phyloP scores from a whole-genome alignment of 176 grass and related monocot species.

The Bolboschoenus planiculmis region DNA sequence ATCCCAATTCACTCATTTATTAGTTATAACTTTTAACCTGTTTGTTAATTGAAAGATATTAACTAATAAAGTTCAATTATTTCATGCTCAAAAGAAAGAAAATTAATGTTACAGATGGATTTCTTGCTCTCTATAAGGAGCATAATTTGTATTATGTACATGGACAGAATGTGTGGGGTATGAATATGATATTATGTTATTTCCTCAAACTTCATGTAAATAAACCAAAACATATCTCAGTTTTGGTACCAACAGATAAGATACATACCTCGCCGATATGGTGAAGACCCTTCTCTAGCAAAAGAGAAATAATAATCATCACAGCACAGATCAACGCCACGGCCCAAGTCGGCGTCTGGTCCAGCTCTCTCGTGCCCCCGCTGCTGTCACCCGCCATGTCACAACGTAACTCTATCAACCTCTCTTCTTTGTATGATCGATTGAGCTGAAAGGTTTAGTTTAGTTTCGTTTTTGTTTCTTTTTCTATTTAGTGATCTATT shows the following conservation, averaged over 20 bases:
- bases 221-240: neutral
- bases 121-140: neutral
- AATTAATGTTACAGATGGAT: neutral
- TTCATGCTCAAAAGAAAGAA: neutral
- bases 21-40: too few species aligned
- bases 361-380: slow-evolving; percentile 24
- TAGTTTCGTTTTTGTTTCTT: too few species aligned
- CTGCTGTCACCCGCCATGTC: slow-evolving; percentile 15
- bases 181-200: too few species aligned
- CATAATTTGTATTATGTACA: neutral
- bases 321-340: slow-evolving; percentile 52
- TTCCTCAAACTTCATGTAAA: neutral
- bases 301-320: slow-evolving; percentile 58
- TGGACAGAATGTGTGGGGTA: neutral
- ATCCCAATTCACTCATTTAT: too few species aligned
- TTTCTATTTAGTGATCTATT: too few species aligned
- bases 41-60: too few species aligned
- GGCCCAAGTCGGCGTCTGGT: slow-evolving; percentile 65
- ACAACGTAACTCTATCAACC: neutral
- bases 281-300: slow-evolving; percentile 66
- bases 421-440: neutral
- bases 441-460: too few species aligned
- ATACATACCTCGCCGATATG: slow-evolving; percentile 46
- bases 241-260: neutral
- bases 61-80: too few species aligned